Evolutionary conservation across 2,329 filamentous ascomycete species (phyloP).

Genomic region (Plectosphaerella plurivora): DNA sequence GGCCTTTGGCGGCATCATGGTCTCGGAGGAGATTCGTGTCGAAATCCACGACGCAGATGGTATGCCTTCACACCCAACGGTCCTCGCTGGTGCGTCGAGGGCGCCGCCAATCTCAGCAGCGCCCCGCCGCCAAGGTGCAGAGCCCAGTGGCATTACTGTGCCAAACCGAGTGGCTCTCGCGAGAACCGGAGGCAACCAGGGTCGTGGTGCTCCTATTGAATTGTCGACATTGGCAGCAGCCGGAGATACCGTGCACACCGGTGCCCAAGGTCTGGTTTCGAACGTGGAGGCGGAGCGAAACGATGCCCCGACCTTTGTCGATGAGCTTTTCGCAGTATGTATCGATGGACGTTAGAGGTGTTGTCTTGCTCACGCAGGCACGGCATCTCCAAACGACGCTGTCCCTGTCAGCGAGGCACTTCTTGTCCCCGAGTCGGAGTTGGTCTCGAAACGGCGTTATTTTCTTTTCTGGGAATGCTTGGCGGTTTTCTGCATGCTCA

Average conservation of each 20-base stretch:
- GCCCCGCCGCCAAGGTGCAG: background rate
- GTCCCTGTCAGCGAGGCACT: too few relatives aligned
- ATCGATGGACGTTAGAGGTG: constrained; percentile 6
- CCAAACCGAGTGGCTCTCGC: background rate
- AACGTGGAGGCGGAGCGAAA: constrained; percentile 29
- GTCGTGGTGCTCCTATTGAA: constrained; percentile 14
- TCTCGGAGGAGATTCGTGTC: constrained; percentile 58
- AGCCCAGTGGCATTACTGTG: constrained; percentile 3
- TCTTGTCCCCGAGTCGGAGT: too few relatives aligned
- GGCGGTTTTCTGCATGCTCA: too few relatives aligned
- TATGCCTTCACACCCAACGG: background rate
- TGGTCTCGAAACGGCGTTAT: too few relatives aligned
- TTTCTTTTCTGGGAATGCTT: too few relatives aligned
- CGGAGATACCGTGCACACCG: constrained; percentile 15
- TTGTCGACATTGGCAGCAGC: constrained; percentile 17
- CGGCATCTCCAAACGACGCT: too few relatives aligned
- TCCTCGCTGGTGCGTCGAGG: background rate
- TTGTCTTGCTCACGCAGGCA: too few relatives aligned
- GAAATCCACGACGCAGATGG: constrained; percentile 29
- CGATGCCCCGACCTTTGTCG: constrained; percentile 35
- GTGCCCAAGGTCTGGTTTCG: constrained; percentile 18
- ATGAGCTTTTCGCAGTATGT: constrained; percentile 33
- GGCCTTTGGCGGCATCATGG: constrained; percentile 53
- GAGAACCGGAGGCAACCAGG: background rate
- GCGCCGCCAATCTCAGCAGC: too few relatives aligned